Evolutionary conservation across 2,329 filamentous ascomycete genomes (phyloP).

Genomic region (Cladobotryum protrusum): DNA sequence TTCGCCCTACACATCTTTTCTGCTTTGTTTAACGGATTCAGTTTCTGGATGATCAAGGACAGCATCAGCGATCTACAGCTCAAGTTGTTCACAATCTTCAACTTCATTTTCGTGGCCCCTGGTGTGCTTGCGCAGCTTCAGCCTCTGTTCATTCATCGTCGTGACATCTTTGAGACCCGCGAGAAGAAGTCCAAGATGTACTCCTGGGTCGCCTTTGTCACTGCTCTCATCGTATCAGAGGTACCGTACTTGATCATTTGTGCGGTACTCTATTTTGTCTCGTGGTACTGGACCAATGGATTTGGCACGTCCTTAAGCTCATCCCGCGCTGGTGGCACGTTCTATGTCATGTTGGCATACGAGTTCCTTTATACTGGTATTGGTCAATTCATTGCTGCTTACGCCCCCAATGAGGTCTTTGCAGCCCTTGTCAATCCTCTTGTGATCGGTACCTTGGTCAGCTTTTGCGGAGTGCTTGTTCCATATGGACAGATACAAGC

Average conservation of each 20-base stretch:
- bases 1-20: conserved; percentile 48
- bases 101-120: conserved; percentile 57
- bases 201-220: conserved; percentile 53
- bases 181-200: conserved; percentile 59
- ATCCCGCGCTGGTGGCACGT: conserved; percentile 42
- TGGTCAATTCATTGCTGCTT: conserved; percentile 58
- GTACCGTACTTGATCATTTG: conserved; percentile 40
- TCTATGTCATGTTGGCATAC: conserved; percentile 53
- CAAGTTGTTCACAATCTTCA: conserved; percentile 54
- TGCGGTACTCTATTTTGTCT: conserved; percentile 45
- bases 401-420: conserved; percentile 55
- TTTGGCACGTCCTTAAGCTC: conserved; percentile 33
- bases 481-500: conserved; percentile 54
- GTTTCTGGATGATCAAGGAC: conserved; percentile 53
- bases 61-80: conserved; percentile 46
- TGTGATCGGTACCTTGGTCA: conserved; percentile 52
- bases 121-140: conserved; percentile 54
- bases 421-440: conserved; percentile 53
- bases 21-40: conserved; percentile 55
- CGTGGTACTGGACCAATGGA: conserved; percentile 55
- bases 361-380: conserved; percentile 56
- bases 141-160: conserved; percentile 50
- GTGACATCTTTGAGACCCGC: conserved; percentile 51
- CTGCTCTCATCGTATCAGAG: conserved; percentile 43
- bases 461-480: conserved; percentile 70